Percentiles rank a stretch among this genome's conserved stretches.
Evolutionary conservation across 345 rosid genomes (phyloP).

Genomic region (Schrenkiella parvula): DNA sequence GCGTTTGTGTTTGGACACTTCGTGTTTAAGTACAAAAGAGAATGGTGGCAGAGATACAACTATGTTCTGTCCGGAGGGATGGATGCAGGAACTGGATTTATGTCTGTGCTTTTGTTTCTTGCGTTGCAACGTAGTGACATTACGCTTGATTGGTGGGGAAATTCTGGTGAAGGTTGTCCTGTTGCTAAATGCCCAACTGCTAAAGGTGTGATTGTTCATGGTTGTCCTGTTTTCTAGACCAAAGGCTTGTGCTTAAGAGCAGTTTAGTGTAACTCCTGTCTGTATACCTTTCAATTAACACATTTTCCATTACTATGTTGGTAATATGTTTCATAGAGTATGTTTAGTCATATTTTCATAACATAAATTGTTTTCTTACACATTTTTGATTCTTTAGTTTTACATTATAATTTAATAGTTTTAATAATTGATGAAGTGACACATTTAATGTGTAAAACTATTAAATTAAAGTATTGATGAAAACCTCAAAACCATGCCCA

Average conservation of each 20-base stretch:
- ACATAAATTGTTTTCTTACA: too few relatives aligned
- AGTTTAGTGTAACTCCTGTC: neutral
- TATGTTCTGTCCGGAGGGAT: constrained; percentile 71
- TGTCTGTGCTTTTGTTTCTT: constrained; percentile 55
- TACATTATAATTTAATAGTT: too few relatives aligned
- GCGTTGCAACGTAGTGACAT: constrained; percentile 41
- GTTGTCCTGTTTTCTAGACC: constrained; percentile 52
- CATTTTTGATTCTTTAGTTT: too few relatives aligned
- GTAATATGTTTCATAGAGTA: neutral
- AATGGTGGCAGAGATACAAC: constrained; percentile 67
- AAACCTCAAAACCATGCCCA: too few relatives aligned
- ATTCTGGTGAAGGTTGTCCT: constrained; percentile 50
- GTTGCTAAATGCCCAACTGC: constrained; percentile 74
- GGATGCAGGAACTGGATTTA: constrained; percentile 80
- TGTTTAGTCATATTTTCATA: too few relatives aligned
- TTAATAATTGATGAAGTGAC: too few relatives aligned
- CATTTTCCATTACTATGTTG: neutral
- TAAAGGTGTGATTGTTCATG: constrained; percentile 43
- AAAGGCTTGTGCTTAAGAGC: neutral
- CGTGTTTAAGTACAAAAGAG: constrained; percentile 43
- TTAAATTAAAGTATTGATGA: too few relatives aligned
- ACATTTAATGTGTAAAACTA: too few relatives aligned
- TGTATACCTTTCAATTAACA: neutral
- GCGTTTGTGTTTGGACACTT: constrained; percentile 64
- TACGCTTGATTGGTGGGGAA: constrained; percentile 67